Evolutionary conservation across 2,329 filamentous ascomycete species (phyloP).

Genomic region (Calonectria honghensis): DNA sequence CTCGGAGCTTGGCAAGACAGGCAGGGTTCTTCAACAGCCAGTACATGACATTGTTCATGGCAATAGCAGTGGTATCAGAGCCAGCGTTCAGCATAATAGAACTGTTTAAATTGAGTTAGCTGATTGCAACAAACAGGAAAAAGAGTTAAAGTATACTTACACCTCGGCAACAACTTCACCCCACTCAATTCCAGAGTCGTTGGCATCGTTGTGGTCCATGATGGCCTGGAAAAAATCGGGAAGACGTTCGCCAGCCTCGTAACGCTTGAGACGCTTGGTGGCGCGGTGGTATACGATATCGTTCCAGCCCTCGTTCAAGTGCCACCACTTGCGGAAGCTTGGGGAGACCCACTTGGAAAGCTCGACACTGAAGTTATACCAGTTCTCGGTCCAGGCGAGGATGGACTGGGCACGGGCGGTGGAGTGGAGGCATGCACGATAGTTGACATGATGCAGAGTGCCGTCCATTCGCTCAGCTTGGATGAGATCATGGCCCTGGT

Average conservation of each 20-base stretch:
- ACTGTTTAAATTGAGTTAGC: neutral
- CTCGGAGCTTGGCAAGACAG: conserved; percentile 62
- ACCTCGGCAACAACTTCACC: conserved; percentile 76
- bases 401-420: conserved; percentile 70
- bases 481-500: conserved; percentile 67
- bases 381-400: conserved; percentile 70
- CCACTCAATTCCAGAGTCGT: conserved; percentile 66
- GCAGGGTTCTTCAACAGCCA: conserved; percentile 69
- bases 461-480: conserved; percentile 67
- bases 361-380: conserved; percentile 69
- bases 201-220: conserved; percentile 68
- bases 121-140: neutral
- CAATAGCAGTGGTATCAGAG: conserved; percentile 68
- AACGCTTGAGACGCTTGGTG: conserved; percentile 51
- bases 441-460: conserved; percentile 65
- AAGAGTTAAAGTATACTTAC: neutral
- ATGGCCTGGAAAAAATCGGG: conserved; percentile 76
- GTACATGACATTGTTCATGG: conserved; percentile 72
- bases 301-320: conserved; percentile 63
- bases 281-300: conserved; percentile 63
- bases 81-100: conserved; percentile 72
- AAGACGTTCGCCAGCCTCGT: conserved; percentile 69
- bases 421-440: conserved; percentile 71
- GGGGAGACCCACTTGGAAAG: conserved; percentile 67
- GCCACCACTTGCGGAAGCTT: conserved; percentile 56